phyloP scores from a whole-genome alignment of 805 yeast genomes.

The Monosporozyma aerobia region DNA sequence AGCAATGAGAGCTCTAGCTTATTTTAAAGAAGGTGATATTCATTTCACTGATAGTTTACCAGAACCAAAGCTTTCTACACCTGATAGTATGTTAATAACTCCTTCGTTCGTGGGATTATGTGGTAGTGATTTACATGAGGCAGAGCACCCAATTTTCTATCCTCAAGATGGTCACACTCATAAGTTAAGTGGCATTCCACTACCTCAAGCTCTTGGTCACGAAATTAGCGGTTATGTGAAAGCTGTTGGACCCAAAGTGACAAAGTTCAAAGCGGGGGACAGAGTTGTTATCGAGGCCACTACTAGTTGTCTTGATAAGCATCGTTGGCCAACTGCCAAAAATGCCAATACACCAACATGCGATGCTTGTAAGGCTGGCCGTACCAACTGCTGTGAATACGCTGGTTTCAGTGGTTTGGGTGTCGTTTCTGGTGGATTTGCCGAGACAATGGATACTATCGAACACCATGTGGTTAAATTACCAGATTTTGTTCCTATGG shows the following conservation, averaged over 20 bases:
- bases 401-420: conserved; percentile 48
- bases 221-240: conserved; percentile 41
- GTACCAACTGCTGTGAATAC: conserved; percentile 43
- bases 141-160: conserved; percentile 51
- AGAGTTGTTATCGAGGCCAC: conserved; percentile 56
- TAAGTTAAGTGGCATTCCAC: conserved; percentile 31
- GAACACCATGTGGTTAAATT: conserved; percentile 33
- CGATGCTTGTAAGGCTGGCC: conserved; percentile 38
- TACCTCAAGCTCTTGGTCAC: conserved; percentile 45
- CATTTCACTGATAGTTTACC: conserved; percentile 31
- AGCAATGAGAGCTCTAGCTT: conserved; percentile 39
- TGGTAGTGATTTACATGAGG: conserved; percentile 51
- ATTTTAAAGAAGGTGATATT: conserved; percentile 37
- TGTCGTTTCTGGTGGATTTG: conserved; percentile 46
- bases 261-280: conserved; percentile 41
- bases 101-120: conserved; percentile 50
- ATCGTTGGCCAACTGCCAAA: conserved; percentile 31
- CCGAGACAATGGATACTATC: conserved; percentile 38
- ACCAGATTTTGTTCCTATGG: conserved; percentile 38
- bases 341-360: conserved; percentile 9
- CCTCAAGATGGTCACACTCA: conserved; percentile 31
- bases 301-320: conserved; percentile 43
- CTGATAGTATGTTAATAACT: conserved; percentile 34
- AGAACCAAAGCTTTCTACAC: conserved; percentile 30
- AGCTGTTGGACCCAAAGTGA: conserved; percentile 40